A percentile compares a stretch with the other conserved stretches of the same genome.
Conservation (phyloP, 345 rosid species). For the Euclidium syriacum region DNA sequence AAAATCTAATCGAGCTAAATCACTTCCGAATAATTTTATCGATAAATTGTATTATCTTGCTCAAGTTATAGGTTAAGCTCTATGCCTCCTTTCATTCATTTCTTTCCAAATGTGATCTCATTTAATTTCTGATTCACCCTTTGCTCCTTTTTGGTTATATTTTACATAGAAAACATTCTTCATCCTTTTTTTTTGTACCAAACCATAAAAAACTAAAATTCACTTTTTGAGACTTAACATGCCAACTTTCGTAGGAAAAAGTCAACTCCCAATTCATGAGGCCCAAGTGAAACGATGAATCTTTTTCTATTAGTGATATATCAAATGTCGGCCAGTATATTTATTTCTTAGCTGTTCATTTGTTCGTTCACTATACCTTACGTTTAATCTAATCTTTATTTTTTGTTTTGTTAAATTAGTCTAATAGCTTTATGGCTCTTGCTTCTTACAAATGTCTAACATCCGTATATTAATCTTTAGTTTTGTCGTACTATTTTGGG, state of each 20-base stretch:
- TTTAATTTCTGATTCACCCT: no score
- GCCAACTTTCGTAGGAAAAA: no score
- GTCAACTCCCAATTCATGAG: constrained; percentile 9
- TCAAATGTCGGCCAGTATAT: constrained; percentile 10
- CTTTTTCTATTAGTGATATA: not conserved
- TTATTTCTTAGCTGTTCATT: not conserved
- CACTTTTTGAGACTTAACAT: not conserved
- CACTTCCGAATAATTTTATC: no score
- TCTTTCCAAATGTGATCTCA: no score
- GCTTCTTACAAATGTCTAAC: not conserved
- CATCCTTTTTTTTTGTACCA: not conserved
- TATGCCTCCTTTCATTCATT: no score
- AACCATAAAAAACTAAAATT: not conserved
- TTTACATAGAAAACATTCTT: not conserved
- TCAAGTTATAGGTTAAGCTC: no score
- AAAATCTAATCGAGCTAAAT: no score
- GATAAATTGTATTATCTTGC: no score
- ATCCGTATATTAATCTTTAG: not conserved
- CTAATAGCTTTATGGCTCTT: not conserved
- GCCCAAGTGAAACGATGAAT: not conserved
- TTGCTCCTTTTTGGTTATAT: not conserved
- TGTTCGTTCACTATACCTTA: not conserved
- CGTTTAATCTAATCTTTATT: not conserved
- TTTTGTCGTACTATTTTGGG: no score
- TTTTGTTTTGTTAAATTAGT: not conserved